These are phyloP conservation scores for Juglanconis oblonga DNA, from an alignment of 2,329 filamentous ascomycete species.

Conservation along the genomic window DNA sequence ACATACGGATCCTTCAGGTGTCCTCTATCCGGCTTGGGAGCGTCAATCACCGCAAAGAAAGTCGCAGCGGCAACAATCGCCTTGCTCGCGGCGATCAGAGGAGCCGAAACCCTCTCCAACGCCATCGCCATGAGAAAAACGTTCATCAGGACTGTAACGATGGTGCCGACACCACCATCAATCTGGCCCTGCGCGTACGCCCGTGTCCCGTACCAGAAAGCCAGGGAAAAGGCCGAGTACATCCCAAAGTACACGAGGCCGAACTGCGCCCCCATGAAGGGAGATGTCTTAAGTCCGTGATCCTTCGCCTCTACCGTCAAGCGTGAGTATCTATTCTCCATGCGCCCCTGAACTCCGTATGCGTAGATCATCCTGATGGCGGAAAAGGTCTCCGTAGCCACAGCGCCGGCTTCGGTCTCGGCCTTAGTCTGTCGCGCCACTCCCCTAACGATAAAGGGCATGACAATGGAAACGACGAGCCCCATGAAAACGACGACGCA, in stretches of 20 bases:
- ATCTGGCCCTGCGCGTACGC: slow-evolving; percentile 45
- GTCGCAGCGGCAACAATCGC: slow-evolving; percentile 56
- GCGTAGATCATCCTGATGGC: slow-evolving; percentile 61
- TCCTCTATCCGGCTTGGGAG: slow-evolving; percentile 37
- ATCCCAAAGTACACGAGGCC: slow-evolving; percentile 54
- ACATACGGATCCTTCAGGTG: slow-evolving; percentile 47
- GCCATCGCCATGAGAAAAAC: slow-evolving; percentile 58
- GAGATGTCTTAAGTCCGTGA: slow-evolving; percentile 47
- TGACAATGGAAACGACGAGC: slow-evolving; percentile 42
- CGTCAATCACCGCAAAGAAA: slow-evolving; percentile 54
- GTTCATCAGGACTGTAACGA: slow-evolving; percentile 57
- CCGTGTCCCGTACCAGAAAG: slow-evolving; percentile 62
- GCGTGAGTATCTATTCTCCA: slow-evolving; percentile 49
- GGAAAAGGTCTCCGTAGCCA: slow-evolving; percentile 60
- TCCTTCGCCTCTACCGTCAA: slow-evolving; percentile 54
- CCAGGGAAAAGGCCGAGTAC: slow-evolving; percentile 47
- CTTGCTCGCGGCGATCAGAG: slow-evolving; percentile 56
- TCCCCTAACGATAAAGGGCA: slow-evolving; percentile 56
- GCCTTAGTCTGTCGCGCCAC: slow-evolving; percentile 44
- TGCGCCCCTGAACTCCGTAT: slow-evolving; percentile 57
- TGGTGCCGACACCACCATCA: slow-evolving; percentile 45
- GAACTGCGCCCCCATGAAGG: slow-evolving; percentile 51
- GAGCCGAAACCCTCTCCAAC: slow-evolving; percentile 54
- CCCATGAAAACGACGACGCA: slow-evolving; percentile 55
- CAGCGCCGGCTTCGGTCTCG: slow-evolving; percentile 55